A percentile compares a stretch with the other conserved stretches of the same genome.
phyloP scores from a whole-genome alignment of 139 green algal species.

The Tetraselmis striata region DNA sequence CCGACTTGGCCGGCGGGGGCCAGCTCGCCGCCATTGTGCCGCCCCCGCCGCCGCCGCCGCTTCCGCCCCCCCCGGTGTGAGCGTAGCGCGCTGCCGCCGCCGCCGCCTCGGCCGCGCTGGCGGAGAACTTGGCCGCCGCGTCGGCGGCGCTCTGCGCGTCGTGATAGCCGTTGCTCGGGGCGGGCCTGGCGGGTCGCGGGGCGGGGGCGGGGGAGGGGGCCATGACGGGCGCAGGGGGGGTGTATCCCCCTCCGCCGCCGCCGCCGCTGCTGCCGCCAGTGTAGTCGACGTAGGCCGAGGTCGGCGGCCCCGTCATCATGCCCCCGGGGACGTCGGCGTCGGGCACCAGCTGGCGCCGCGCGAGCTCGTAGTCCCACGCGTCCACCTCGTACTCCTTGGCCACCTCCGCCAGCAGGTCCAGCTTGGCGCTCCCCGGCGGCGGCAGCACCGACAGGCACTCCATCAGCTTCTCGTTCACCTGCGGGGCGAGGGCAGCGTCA shows the following conservation, averaged over 20 bases:
- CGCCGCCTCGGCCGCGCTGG: not conserved
- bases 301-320: not conserved
- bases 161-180: too few relatives aligned
- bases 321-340: not conserved
- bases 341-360: not conserved
- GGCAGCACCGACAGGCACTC: not conserved
- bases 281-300: not conserved
- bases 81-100: not conserved
- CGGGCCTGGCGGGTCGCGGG: too few relatives aligned
- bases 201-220: too few relatives aligned
- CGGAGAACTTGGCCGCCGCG: not conserved
- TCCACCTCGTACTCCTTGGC: not conserved
- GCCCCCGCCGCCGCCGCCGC: too few relatives aligned
- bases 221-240: not conserved
- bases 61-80: not conserved
- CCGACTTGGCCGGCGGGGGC: not conserved
- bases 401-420: not conserved
- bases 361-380: not conserved
- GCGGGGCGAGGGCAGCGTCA: too few relatives aligned
- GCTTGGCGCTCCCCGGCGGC: not conserved
- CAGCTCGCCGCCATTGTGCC: not conserved
- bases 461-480: conserved; percentile 45
- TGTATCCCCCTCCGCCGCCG: not conserved
- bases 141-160: not conserved
- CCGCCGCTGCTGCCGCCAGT: not conserved